Evolutionary conservation across 1,284 basidiomycete species (phyloP).

Genomic region (Trichosporon coremiiforme): DNA sequence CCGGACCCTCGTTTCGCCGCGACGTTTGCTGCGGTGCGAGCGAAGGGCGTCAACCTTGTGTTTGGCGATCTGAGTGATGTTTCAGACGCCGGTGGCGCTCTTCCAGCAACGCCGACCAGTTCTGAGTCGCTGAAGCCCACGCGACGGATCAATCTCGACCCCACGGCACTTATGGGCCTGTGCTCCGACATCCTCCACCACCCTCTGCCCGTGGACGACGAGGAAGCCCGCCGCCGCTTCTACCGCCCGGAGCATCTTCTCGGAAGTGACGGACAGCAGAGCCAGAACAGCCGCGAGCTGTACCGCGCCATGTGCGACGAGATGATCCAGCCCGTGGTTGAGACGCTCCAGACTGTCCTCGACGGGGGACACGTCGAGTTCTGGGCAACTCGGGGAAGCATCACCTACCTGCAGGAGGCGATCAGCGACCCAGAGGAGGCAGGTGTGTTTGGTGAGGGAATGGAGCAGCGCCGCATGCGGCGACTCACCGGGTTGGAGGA

Average conservation of each 20-base stretch:
- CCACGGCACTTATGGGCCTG: conserved; percentile 77
- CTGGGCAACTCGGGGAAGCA: conserved; percentile 75
- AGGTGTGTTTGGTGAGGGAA: conserved; percentile 41
- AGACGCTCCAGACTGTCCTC: conserved; percentile 62
- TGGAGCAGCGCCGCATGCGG: conserved; percentile 49
- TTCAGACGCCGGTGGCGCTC: conserved; percentile 61
- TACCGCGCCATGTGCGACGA: conserved; percentile 62
- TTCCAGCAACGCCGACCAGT: conserved; percentile 70
- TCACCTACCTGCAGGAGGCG: conserved; percentile 56
- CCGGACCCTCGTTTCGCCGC: conserved; percentile 64
- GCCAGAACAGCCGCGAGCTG: conserved; percentile 50
- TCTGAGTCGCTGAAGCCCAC: conserved; percentile 53
- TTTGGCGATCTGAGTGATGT: conserved; percentile 62
- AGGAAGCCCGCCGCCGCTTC: conserved; percentile 65
- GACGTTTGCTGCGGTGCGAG: conserved; percentile 59
- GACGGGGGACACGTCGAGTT: conserved; percentile 60
- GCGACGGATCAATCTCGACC: conserved; percentile 69
- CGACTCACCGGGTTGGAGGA: conserved; percentile 46
- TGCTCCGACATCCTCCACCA: conserved; percentile 79
- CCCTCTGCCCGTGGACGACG: conserved; percentile 63
- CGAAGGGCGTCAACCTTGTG: conserved; percentile 61
- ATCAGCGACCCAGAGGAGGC: conserved; percentile 36
- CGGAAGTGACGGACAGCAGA: conserved; percentile 36
- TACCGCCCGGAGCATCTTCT: conserved; percentile 53
- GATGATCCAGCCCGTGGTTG: conserved; percentile 66